Conservation (phyloP, 352 stramenopile species). For the Pythium myriotylum region DNA sequence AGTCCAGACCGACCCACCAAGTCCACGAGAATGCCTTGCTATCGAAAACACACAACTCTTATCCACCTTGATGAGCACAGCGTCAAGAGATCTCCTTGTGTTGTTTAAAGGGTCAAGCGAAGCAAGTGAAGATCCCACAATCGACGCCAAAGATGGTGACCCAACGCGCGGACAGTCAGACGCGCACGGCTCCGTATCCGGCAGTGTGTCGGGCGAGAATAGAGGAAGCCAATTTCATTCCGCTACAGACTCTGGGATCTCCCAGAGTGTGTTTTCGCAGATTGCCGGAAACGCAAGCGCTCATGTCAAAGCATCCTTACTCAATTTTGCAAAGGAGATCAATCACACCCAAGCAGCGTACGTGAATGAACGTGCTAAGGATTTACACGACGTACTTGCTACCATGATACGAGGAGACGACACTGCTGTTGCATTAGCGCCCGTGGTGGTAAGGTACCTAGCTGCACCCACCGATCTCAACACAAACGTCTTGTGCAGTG, state of each 20-base stretch:
- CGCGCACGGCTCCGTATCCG: not conserved
- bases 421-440: conserved; percentile 18
- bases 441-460: conserved; percentile 31
- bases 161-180: not conserved
- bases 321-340: conserved; percentile 30
- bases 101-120: conserved; percentile 34
- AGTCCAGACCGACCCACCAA: conserved; percentile 20
- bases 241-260: conserved; percentile 14
- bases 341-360: conserved; percentile 32
- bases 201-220: conserved; percentile 9
- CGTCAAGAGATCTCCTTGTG: conserved; percentile 26
- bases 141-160: not conserved
- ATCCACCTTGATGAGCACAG: conserved; percentile 20
- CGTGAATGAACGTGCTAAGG: conserved; percentile 31
- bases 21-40: conserved; percentile 31
- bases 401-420: conserved; percentile 31
- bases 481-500: conserved; percentile 26
- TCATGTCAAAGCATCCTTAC: conserved; percentile 24
- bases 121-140: not conserved
- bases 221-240: conserved; percentile 13
- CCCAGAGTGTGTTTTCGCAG: conserved; percentile 38
- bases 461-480: conserved; percentile 28
- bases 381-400: conserved; percentile 32
- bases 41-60: conserved; percentile 27
- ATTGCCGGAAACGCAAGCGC: conserved; percentile 33